phyloP scores from a whole-genome alignment of 2,329 filamentous ascomycete genomes.

The Celoporthe dispersa region DNA sequence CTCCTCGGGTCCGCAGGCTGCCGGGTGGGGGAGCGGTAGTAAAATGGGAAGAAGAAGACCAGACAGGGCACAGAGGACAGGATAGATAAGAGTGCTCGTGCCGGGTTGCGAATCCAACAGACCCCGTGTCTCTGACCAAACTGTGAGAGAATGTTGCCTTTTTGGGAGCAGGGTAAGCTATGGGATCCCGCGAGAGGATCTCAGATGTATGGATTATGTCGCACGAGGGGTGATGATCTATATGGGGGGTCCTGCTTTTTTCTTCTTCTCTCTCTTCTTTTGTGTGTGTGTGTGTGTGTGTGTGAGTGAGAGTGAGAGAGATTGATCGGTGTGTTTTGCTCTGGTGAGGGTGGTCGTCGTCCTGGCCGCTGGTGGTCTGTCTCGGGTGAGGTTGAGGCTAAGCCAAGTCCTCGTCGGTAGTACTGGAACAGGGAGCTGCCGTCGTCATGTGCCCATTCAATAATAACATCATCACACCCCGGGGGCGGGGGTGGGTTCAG shows the following conservation, averaged over 20 bases:
- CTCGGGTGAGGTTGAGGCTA: background rate
- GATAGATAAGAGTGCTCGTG: background rate
- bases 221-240: background rate
- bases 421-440: background rate
- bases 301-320: too few species aligned
- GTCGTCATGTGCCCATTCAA: background rate
- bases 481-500: too few species aligned
- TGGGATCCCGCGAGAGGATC: conserved; percentile 2
- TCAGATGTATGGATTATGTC: background rate
- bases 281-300: too few species aligned
- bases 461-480: background rate
- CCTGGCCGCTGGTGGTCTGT: background rate
- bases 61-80: background rate
- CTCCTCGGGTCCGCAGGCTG: conserved; percentile 2
- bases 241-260: conserved; percentile 9
- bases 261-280: too few species aligned
- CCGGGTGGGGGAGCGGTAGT: background rate
- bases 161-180: background rate
- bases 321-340: background rate
- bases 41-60: background rate
- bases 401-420: background rate
- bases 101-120: conserved; percentile 19
- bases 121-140: conserved; percentile 14
- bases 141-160: conserved; percentile 11
- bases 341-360: background rate